These are phyloP conservation scores for Cercospora sojina DNA, from an alignment of 2,329 filamentous ascomycete species.

Conservation along the genomic window DNA sequence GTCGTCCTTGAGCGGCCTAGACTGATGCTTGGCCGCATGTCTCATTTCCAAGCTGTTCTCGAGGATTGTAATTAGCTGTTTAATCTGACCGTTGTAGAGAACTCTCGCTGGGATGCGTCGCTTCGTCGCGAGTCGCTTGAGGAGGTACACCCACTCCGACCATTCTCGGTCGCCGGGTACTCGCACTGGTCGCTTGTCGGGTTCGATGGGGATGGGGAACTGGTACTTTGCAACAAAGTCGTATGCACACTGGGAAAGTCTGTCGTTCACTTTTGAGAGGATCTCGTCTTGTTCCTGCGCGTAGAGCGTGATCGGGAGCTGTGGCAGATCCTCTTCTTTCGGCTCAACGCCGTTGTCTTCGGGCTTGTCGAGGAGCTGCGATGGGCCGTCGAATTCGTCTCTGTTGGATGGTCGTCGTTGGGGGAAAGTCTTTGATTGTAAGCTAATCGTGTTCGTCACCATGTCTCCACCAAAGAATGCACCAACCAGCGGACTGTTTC, in stretches of 20 bases:
- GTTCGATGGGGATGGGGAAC: constrained; percentile 80
- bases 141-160: constrained; percentile 88
- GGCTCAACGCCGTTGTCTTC: constrained; percentile 68
- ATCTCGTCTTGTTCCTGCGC: constrained; percentile 83
- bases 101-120: constrained; percentile 79
- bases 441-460: constrained; percentile 25
- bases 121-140: constrained; percentile 83
- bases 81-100: constrained; percentile 83
- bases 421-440: constrained; percentile 31
- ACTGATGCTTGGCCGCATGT: constrained; percentile 80
- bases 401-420: constrained; percentile 75
- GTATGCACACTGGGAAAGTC: constrained; percentile 80
- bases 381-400: constrained; percentile 86
- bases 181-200: constrained; percentile 76
- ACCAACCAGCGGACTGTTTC: constrained; percentile 26
- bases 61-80: constrained; percentile 82
- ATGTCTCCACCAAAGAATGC: constrained; percentile 30
- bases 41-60: constrained; percentile 88
- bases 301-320: constrained; percentile 77
- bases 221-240: constrained; percentile 90
- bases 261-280: constrained; percentile 76
- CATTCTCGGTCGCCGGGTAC: constrained; percentile 76
- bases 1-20: constrained; percentile 80
- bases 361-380: constrained; percentile 75
- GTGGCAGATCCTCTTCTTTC: constrained; percentile 76